Evolutionary conservation across 768 basidiomycete genomes (phyloP).

Genomic region (Rubroboletus satanas): DNA sequence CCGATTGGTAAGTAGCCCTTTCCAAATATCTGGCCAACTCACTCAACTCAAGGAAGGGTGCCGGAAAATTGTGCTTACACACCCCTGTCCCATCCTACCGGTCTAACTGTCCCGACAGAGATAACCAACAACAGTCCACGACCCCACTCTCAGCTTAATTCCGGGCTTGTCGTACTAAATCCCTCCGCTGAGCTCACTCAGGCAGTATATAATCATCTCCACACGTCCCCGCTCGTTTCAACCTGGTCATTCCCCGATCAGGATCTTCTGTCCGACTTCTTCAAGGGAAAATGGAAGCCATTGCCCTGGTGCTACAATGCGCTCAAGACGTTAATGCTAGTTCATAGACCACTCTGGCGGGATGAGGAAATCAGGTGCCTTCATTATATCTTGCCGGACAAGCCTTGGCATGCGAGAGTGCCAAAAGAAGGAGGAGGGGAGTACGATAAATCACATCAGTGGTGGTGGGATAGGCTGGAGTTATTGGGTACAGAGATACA

Average conservation of each 20-base stretch:
- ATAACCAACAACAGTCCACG: slow-evolving; percentile 52
- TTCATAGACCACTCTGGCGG: slow-evolving; percentile 75
- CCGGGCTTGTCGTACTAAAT: slow-evolving; percentile 79
- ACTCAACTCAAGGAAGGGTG: slow-evolving; percentile 49
- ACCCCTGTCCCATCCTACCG: slow-evolving; percentile 42
- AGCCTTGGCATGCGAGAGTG: slow-evolving; percentile 72
- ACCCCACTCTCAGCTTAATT: slow-evolving; percentile 82
- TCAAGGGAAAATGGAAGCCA: slow-evolving; percentile 73
- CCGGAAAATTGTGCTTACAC: slow-evolving; percentile 91
- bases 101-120: slow-evolving; percentile 42
- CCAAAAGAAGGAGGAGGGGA: slow-evolving; percentile 38
- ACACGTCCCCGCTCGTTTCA: slow-evolving; percentile 47
- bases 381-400: slow-evolving; percentile 83
- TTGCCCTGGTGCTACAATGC: slow-evolving; percentile 91
- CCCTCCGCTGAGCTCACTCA: slow-evolving; percentile 61
- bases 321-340: slow-evolving; percentile 73
- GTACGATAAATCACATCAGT: slow-evolving; percentile 54
- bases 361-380: slow-evolving; percentile 83
- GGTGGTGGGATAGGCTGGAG: slow-evolving; percentile 80
- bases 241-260: slow-evolving; percentile 85
- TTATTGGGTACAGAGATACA: slow-evolving; percentile 40
- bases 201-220: slow-evolving; percentile 43
- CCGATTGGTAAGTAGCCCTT: slow-evolving; percentile 61
- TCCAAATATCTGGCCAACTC: not conserved
- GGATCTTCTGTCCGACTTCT: slow-evolving; percentile 80